Evolutionary conservation across 2,329 filamentous ascomycete species (phyloP), one percentile per base, ranked within the genome.

Genomic region (Leptodontidium sp.): DNA sequence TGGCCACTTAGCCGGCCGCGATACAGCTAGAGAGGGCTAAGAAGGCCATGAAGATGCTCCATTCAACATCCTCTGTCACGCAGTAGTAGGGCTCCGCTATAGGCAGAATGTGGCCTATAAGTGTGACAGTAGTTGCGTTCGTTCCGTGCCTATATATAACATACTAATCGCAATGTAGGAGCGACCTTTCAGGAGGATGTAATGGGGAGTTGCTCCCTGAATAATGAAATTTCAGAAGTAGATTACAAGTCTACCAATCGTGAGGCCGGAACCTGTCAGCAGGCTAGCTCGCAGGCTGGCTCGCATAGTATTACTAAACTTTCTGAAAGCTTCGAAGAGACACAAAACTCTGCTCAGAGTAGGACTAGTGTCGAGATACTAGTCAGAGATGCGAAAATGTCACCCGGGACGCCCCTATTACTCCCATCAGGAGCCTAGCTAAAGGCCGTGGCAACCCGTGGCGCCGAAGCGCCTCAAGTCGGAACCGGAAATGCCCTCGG

Each of bases 51-150:
- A 55, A 55, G 52, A 15, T 55, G 24, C 15, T 55, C 12, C 26
- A 55, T 35, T 55, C 14, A 32, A 55, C 12, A 35, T 35, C 12
- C 26, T 35, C 26, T 35, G 52, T 35, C 26, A 55, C 52, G 15
- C 29, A 35, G 52, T 26, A 55, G 52, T 26, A 32, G 14, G 15
- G 24, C 52, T 35, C 32, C 5, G 52, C 52, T 55, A 55, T 55
- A 55, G 32, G 29, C 52, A 55, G 29, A 15, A 55, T 35, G 52
- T 55, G 52, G 52, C 26, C 15, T 14, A 55, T 17, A 15, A 26
- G 29, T 35, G 32, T 55, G 12, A 55, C 26, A 26, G 52, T 52
- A 52, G 49, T 29, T 52, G 21, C 49, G 49, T 52, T 52, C 21
- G 12, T 52, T 52, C 49, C 9, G 24, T 29, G 12, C 49, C 49